Conservation (phyloP, 1,139 yeast species). For the Wickerhamomyces sp. region DNA sequence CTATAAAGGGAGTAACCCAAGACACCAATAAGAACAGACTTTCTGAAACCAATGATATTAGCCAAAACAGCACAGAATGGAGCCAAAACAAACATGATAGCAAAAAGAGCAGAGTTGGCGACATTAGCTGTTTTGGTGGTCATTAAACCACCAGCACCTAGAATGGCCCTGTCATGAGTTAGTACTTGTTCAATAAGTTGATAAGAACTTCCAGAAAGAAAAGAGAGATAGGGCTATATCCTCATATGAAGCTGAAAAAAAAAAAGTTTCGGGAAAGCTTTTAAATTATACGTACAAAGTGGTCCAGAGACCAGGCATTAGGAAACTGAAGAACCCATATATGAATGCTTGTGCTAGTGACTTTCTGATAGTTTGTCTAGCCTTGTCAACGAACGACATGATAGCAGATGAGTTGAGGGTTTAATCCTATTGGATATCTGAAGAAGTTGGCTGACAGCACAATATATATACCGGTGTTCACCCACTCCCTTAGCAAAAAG, state of each 20-base stretch:
- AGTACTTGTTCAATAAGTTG: background rate
- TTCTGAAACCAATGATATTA: constrained; percentile 49
- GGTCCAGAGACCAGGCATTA: background rate
- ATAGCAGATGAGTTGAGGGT: background rate
- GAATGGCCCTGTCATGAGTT: background rate
- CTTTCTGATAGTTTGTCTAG: background rate
- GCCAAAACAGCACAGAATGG: constrained; percentile 18
- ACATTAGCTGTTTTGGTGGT: constrained; percentile 2
- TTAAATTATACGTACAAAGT: background rate
- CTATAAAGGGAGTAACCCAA: constrained; percentile 22
- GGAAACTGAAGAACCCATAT: background rate
- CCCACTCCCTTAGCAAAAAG: too few relatives aligned
- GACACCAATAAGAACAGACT: constrained; percentile 26
- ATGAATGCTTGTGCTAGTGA: constrained; percentile 3
- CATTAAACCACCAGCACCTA: constrained; percentile 23
- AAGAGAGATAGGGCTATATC: too few relatives aligned
- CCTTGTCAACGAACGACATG: background rate
- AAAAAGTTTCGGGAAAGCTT: background rate
- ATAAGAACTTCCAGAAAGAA: background rate
- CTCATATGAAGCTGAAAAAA: background rate
- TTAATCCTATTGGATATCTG: too few relatives aligned
- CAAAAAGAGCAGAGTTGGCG: constrained; percentile 18
- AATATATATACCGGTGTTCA: too few relatives aligned
- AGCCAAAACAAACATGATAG: constrained; percentile 17
- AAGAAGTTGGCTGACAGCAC: too few relatives aligned